Conservation (phyloP, 192 early-diverging fungal species). For the Mortierella antarctica region DNA sequence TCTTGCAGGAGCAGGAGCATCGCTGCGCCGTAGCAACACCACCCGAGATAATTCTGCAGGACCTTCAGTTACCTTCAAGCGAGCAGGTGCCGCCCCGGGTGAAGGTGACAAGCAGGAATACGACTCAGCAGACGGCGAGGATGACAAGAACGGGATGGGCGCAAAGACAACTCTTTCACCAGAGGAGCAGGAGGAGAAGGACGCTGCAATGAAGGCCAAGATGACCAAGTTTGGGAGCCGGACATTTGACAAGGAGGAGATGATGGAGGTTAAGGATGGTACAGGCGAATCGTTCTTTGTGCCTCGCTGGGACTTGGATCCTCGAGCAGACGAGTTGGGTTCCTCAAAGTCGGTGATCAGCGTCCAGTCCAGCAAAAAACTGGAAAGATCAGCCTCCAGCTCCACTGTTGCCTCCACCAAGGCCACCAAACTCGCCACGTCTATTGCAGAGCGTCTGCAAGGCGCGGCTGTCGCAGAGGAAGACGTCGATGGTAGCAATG, state of each 20-base stretch:
- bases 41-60: conserved; percentile 27
- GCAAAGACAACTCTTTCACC: background rate
- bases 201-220: conserved; percentile 27
- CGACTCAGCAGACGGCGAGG: conserved; percentile 19
- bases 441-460: conserved; percentile 41
- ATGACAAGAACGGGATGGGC: conserved; percentile 2
- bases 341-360: conserved; percentile 49
- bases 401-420: conserved; percentile 17
- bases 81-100: conserved; percentile 3
- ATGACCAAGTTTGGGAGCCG: conserved; percentile 44
- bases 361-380: conserved; percentile 35
- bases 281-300: conserved; percentile 51
- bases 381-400: conserved; percentile 35
- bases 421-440: conserved; percentile 9
- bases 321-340: conserved; percentile 41
- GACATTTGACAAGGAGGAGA: conserved; percentile 53
- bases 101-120: conserved; percentile 43
- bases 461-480: conserved; percentile 17
- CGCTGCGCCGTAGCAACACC: conserved; percentile 47
- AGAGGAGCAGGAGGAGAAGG: conserved; percentile 6
- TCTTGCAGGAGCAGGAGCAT: conserved; percentile 35
- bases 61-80: background rate
- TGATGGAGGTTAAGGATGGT: conserved; percentile 53
- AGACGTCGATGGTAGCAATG: background rate
- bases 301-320: conserved; percentile 49